Evolutionary conservation across 768 basidiomycete genomes (phyloP).

Genomic region (Russula compacta): DNA sequence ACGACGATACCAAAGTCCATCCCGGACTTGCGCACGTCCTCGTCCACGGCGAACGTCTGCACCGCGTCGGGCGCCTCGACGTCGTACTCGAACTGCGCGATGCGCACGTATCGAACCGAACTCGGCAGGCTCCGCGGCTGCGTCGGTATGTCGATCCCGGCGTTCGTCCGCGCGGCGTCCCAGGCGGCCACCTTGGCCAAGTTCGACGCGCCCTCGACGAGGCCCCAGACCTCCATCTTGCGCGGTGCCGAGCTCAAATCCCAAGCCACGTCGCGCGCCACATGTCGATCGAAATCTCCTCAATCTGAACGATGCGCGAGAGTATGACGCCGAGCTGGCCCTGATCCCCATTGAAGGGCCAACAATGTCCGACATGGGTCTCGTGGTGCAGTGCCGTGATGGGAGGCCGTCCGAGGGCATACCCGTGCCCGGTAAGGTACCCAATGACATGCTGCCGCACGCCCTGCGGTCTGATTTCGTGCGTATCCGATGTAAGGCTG

Average conservation of each 20-base stretch:
- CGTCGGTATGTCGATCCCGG: slow-evolving; percentile 20
- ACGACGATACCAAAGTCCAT: slow-evolving; percentile 83
- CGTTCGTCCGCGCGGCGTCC: slow-evolving; percentile 29
- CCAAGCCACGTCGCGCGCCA: slow-evolving; percentile 70
- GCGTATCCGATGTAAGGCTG: slow-evolving; percentile 71
- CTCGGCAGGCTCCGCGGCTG: slow-evolving; percentile 27
- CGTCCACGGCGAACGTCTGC: slow-evolving; percentile 41
- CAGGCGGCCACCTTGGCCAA: slow-evolving; percentile 49
- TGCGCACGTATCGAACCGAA: slow-evolving; percentile 30
- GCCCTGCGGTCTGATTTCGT: slow-evolving; percentile 50
- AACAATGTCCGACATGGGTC: slow-evolving; percentile 75
- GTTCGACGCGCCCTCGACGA: slow-evolving; percentile 75
- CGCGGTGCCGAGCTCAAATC: slow-evolving; percentile 76
- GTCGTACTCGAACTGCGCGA: slow-evolving; percentile 43
- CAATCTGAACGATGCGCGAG: slow-evolving; percentile 46
- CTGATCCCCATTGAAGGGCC: slow-evolving; percentile 74
- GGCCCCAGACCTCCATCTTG: slow-evolving; percentile 85
- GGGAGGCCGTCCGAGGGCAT: slow-evolving; percentile 68
- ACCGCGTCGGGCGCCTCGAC: slow-evolving; percentile 32
- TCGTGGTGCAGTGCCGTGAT: slow-evolving; percentile 86
- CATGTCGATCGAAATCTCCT: slow-evolving; percentile 83
- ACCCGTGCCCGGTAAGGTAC: slow-evolving; percentile 49
- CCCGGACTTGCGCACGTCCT: slow-evolving; percentile 55
- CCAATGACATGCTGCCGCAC: slow-evolving; percentile 42
- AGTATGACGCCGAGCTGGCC: slow-evolving; percentile 83